Evolutionary conservation across 2,329 filamentous ascomycete species (phyloP).

Genomic region (Diaporthe eres): DNA sequence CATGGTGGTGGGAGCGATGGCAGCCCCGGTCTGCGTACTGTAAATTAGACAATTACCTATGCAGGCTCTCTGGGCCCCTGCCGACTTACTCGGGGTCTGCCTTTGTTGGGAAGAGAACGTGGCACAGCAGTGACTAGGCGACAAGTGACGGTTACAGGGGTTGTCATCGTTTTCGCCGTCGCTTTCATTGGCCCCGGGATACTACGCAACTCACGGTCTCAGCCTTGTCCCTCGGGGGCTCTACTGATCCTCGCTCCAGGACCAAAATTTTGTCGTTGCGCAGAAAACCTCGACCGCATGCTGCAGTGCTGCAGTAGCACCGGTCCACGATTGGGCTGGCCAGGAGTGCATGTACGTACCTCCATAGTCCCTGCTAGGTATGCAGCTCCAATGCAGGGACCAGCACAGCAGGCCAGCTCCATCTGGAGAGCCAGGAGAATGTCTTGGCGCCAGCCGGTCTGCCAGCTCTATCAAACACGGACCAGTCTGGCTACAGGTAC

Average conservation of each 20-base stretch:
- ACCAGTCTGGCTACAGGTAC: background rate
- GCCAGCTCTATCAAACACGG: background rate
- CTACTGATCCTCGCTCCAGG: background rate
- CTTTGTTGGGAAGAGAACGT: conserved; percentile 24
- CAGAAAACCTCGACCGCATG: background rate
- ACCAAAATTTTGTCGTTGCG: background rate
- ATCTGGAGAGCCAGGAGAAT: background rate
- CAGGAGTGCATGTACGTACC: background rate
- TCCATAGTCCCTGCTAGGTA: background rate
- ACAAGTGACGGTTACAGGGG: background rate
- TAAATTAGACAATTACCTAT: conserved; percentile 23
- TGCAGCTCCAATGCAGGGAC: conserved; percentile 27
- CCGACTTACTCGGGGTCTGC: conserved; percentile 18
- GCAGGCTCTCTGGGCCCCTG: background rate
- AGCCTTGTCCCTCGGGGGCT: background rate
- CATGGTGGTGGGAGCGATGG: conserved; percentile 9
- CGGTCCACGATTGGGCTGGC: background rate
- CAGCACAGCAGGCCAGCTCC: background rate
- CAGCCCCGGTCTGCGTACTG: conserved; percentile 17
- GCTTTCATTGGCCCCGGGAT: conserved; percentile 15
- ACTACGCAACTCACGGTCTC: background rate
- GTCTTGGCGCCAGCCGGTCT: background rate
- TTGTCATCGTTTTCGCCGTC: conserved; percentile 18
- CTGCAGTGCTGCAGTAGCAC: conserved; percentile 4
- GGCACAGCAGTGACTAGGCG: conserved; percentile 12